Evolutionary conservation across 306 rosid genomes (phyloP).

Genomic region (Ochetophila trinervis): DNA sequence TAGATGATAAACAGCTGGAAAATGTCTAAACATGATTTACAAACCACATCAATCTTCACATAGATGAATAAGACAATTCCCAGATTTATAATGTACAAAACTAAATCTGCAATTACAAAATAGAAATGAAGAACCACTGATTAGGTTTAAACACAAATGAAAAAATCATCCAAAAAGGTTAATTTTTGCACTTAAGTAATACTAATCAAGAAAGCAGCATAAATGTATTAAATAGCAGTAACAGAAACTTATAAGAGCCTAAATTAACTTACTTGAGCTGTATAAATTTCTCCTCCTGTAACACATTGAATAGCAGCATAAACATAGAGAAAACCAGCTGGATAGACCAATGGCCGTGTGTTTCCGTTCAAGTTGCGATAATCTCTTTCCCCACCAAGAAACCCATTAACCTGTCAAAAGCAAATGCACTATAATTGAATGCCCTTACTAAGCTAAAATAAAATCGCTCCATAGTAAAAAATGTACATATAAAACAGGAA

Average conservation of each 20-base stretch:
- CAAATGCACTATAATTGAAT: not conserved
- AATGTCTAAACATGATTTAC: slow-evolving; percentile 2
- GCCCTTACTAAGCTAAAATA: too few relatives aligned
- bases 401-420: slow-evolving; percentile 50
- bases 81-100: slow-evolving; percentile 71
- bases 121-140: not conserved
- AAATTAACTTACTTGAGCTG: slow-evolving; percentile 62
- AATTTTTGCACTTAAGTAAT: too few relatives aligned
- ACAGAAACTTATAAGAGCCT: not conserved
- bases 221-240: too few relatives aligned
- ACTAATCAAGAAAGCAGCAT: too few relatives aligned
- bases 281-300: slow-evolving; percentile 67
- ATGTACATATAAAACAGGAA: not conserved
- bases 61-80: slow-evolving; percentile 62
- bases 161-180: too few relatives aligned
- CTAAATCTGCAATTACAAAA: slow-evolving; percentile 55
- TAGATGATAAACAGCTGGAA: not conserved
- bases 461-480: too few relatives aligned
- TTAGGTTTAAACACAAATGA: not conserved
- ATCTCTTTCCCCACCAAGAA: slow-evolving; percentile 81
- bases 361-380: slow-evolving; percentile 76
- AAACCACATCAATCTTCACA: slow-evolving; percentile 74
- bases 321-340: slow-evolving; percentile 80
- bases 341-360: slow-evolving; percentile 94
- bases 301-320: slow-evolving; percentile 65